Evolutionary conservation across 495 filamentous ascomycete species (phyloP).

Genomic region (Evernia prunastri): DNA sequence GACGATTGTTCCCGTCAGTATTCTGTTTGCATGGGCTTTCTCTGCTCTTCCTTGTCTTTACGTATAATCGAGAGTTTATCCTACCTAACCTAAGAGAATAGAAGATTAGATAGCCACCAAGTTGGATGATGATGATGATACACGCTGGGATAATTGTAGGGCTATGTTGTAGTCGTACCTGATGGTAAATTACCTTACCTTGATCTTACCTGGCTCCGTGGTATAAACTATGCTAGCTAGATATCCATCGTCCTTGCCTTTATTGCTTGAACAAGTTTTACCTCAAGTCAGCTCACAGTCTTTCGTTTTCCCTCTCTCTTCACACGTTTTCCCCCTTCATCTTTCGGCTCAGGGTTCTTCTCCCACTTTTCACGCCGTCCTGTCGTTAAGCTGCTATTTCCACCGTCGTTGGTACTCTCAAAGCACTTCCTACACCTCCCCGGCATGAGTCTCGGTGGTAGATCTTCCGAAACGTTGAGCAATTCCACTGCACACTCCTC

Average conservation of each 20-base stretch:
- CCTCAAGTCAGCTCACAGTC: not conserved
- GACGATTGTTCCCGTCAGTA: too few species aligned
- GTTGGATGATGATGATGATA: too few species aligned
- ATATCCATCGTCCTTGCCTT: not conserved
- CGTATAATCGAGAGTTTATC: too few species aligned
- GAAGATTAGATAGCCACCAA: too few species aligned
- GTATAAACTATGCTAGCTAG: too few species aligned
- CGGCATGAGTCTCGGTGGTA: not conserved
- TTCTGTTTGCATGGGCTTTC: too few species aligned
- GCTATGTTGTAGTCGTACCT: too few species aligned
- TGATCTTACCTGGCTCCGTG: too few species aligned
- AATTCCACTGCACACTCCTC: not conserved
- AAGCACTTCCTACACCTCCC: not conserved
- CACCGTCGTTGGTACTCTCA: not conserved
- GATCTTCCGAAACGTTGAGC: not conserved
- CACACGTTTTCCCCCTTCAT: not conserved
- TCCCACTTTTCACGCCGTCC: not conserved
- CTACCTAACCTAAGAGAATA: too few species aligned
- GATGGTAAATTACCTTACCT: too few species aligned
- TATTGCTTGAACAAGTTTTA: not conserved
- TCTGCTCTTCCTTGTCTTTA: too few species aligned
- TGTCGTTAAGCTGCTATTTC: constrained; percentile 13
- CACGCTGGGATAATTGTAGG: too few species aligned
- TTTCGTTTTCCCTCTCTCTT: not conserved
- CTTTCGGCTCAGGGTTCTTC: not conserved